Percentiles rank a stretch among this genome's conserved stretches.
phyloP scores from a whole-genome alignment of 371 early-diverging fungal genomes.

The Mortierella sp. region DNA sequence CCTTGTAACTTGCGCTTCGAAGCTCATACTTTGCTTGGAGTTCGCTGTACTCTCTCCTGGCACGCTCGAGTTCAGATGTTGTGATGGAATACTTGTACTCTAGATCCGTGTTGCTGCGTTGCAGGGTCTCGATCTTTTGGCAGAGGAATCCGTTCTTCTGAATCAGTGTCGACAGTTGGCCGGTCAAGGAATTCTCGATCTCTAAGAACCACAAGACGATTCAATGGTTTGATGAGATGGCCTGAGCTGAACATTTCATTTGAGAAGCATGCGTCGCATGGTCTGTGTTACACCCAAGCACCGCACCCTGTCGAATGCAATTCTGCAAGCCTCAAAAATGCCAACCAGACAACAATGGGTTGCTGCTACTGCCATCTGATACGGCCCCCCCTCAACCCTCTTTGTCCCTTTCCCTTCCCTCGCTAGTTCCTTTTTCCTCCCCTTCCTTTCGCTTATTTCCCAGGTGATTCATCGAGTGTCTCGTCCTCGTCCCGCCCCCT shows the following conservation, averaged over 20 bases:
- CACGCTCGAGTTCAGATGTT: conserved; percentile 44
- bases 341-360: too few species aligned
- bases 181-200: conserved; percentile 44
- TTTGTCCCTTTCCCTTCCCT: background rate
- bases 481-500: conserved; percentile 6
- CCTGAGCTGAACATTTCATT: background rate
- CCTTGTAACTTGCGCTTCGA: conserved; percentile 43
- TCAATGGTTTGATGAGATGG: background rate
- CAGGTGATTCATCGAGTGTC: conserved; percentile 11
- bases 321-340: too few species aligned
- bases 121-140: conserved; percentile 52
- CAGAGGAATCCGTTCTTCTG: conserved; percentile 53
- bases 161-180: conserved; percentile 46
- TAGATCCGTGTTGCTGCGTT: conserved; percentile 46
- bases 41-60: conserved; percentile 42
- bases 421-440: conserved; percentile 1
- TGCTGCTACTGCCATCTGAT: too few species aligned
- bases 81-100: conserved; percentile 53
- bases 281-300: conserved; percentile 3
- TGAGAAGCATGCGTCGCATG: background rate
- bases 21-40: conserved; percentile 52
- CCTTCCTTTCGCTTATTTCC: conserved; percentile 1
- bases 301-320: too few species aligned
- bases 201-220: conserved; percentile 11
- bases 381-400: background rate